Evolutionary conservation across 805 yeast species (phyloP), one percentile per base, ranked within the genome.

Genomic region (Pichia heedii): DNA sequence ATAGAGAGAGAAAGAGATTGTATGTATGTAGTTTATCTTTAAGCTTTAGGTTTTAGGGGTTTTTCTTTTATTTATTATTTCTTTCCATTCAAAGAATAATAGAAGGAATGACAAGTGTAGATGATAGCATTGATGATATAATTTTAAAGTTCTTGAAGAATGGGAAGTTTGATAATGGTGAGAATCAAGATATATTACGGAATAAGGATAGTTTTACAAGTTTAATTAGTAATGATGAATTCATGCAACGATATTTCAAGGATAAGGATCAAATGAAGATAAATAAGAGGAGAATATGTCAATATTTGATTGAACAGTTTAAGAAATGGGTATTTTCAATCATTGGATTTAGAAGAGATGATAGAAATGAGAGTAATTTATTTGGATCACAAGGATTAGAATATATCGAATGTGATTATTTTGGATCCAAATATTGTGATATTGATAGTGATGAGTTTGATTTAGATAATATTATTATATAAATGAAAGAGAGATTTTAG

Each of bases 121-220:
- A n/a, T 8, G 9, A 16, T 18, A 22, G 40, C 12, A 29, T 41
- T 11, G 40, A 41, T 22, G 20, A 36, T 20, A n/a, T 41, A 12
- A 32, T 41, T 10, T 18, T 11, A 3, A 22, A 15, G 7, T 15
- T 29, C 6, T 6, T 12, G 7, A 29, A 15, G 7, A 12, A 29
- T 15, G 16, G 7, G 7, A 15, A 12, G 12, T 13, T 29, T 3
- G 15, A 29, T 29, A 12, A 29, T 12, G 3, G 6, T 4, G 15
- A n/a, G 6, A 29, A 15, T 6, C 32, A n/a, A 18, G 13, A 10
- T 6, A 2, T 32, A 32, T 32, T 43, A 22, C 26, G 46, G 22
- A 43, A 43, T 13, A 39, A 43, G 22, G 30, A 36, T n/a, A 43
- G 46, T 22, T 43, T 43, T 32, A 30, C 42, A 13, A 39, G 42